phyloP scores from a whole-genome alignment of 306 rosid genomes.

The Cucumis cinereus region DNA sequence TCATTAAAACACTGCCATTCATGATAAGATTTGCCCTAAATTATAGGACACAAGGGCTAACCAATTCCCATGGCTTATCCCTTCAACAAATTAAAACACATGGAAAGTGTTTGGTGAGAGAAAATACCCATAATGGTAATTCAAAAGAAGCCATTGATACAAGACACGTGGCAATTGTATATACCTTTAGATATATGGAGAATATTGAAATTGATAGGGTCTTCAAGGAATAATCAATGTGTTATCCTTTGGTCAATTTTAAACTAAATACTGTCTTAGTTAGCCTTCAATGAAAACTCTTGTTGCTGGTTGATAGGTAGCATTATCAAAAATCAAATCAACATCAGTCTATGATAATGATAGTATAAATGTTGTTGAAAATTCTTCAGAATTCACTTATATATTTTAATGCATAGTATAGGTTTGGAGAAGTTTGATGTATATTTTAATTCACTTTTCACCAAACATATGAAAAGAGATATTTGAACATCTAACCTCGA shows the following conservation, averaged over 20 bases:
- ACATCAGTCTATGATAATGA: not conserved
- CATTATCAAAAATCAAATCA: not conserved
- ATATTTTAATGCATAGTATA: not conserved
- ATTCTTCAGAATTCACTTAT: not conserved
- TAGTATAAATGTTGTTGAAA: not conserved
- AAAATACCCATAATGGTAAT: not conserved
- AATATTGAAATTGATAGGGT: not conserved
- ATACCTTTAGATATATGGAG: not conserved
- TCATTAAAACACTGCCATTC: conserved; percentile 3
- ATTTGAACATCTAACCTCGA: no score
- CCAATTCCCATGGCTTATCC: not conserved
- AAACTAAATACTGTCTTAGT: not conserved
- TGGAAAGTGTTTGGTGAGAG: not conserved
- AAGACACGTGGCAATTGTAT: no score
- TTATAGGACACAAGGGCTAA: not conserved
- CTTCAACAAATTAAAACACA: not conserved
- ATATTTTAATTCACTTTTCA: no score
- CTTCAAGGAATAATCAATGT: not conserved
- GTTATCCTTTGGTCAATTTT: not conserved
- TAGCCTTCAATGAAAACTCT: not conserved
- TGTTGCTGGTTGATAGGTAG: not conserved
- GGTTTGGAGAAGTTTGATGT: not conserved
- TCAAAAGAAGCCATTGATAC: not conserved
- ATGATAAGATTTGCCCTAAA: not conserved
- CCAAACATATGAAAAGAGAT: no score